These are phyloP conservation scores for Tubosaeta sp. DNA, from an alignment of 768 basidiomycete species.

Conservation along the genomic window DNA sequence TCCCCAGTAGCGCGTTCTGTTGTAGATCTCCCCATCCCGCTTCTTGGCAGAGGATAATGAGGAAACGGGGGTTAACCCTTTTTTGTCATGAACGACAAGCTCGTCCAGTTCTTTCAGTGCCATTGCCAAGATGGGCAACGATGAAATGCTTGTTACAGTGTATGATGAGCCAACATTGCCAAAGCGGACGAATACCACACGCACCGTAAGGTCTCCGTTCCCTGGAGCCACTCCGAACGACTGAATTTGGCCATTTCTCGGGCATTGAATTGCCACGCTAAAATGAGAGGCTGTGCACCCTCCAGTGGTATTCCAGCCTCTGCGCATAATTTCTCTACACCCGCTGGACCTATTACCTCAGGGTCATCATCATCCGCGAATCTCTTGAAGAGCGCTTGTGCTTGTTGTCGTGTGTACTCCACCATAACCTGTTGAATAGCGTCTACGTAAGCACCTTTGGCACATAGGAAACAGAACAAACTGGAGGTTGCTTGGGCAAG, in stretches of 20 bases:
- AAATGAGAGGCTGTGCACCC: conserved; percentile 63
- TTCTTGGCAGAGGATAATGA: conserved; percentile 31
- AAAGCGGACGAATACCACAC: conserved; percentile 11
- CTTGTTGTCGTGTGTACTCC: conserved; percentile 48
- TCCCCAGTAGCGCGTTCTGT: conserved; percentile 45
- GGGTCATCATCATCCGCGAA: conserved; percentile 55
- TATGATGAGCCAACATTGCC: not conserved
- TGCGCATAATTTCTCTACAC: conserved; percentile 64
- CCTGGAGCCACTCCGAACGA: conserved; percentile 66
- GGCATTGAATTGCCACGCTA: conserved; percentile 71
- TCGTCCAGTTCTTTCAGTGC: conserved; percentile 60
- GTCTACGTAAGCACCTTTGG: not conserved
- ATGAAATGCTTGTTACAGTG: conserved; percentile 41
- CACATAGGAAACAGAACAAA: conserved; percentile 16
- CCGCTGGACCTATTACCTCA: conserved; percentile 62
- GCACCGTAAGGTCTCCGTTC: conserved; percentile 44
- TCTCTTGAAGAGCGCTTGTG: conserved; percentile 52
- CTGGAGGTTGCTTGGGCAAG: conserved; percentile 28
- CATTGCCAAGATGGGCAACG: conserved; percentile 43
- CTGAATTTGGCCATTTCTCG: conserved; percentile 71
- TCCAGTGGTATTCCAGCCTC: conserved; percentile 73
- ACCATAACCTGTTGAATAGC: conserved; percentile 5
- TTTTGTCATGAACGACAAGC: conserved; percentile 48
- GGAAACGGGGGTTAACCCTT: conserved; percentile 31
- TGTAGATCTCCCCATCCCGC: conserved; percentile 46